A percentile compares a stretch with the other conserved stretches of the same genome.
Conservation (phyloP, 768 basidiomycete genomes). For the Boletus sp. region DNA sequence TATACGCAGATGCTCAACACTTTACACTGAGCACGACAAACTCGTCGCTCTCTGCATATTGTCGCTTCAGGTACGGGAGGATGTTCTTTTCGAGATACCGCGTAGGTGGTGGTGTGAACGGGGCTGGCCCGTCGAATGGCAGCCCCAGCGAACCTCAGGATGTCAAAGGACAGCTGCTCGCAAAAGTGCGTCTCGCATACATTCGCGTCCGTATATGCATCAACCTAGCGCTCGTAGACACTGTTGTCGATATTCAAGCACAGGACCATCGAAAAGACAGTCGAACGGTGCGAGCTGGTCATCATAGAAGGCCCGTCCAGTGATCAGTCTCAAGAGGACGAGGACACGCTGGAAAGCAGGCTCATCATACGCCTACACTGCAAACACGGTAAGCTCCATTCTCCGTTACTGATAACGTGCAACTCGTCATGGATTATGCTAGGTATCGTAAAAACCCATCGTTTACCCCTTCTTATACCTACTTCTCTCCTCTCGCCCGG, state of each 20-base stretch:
- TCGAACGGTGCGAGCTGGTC: constrained; percentile 73
- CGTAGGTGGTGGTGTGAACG: constrained; percentile 31
- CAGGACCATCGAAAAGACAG: constrained; percentile 69
- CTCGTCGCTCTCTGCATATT: constrained; percentile 79
- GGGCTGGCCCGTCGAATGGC: constrained; percentile 13
- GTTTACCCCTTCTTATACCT: constrained; percentile 58
- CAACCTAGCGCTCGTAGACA: constrained; percentile 41
- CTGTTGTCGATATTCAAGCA: constrained; percentile 74
- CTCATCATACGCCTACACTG: constrained; percentile 74
- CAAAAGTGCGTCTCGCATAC: constrained; percentile 49
- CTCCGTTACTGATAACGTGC: neutral
- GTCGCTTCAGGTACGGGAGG: constrained; percentile 67
- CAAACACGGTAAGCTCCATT: constrained; percentile 63
- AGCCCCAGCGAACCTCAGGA: constrained; percentile 37
- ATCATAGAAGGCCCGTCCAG: constrained; percentile 53
- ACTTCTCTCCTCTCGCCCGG: constrained; percentile 63
- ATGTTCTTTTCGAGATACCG: constrained; percentile 71
- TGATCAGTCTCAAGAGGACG: constrained; percentile 34
- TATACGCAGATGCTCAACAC: constrained; percentile 60
- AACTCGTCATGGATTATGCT: constrained; percentile 6
- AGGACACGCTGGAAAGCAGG: constrained; percentile 67
- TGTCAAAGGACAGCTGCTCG: constrained; percentile 65
- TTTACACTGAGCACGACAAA: constrained; percentile 74
- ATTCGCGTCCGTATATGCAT: neutral
- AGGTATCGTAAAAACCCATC: constrained; percentile 85